Percentiles rank a stretch among this genome's conserved stretches.
phyloP scores from a whole-genome alignment of 2,329 filamentous ascomycete genomes.

The Nigrospora osmanthi region DNA sequence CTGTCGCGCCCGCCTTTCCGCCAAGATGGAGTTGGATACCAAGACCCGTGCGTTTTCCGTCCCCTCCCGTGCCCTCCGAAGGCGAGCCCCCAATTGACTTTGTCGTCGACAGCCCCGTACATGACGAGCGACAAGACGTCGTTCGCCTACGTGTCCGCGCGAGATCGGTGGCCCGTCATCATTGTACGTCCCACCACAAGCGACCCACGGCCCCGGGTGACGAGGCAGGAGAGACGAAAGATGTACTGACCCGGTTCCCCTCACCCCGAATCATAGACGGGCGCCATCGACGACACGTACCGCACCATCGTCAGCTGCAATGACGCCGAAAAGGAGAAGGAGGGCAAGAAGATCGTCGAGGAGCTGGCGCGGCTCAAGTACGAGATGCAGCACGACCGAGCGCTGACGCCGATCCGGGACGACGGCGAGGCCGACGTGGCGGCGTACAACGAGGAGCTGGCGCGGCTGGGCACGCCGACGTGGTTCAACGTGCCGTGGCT shows the following conservation, averaged over 20 bases:
- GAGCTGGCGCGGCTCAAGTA: constrained; percentile 82
- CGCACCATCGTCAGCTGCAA: constrained; percentile 54
- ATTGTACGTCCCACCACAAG: constrained; percentile 48
- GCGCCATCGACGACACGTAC: constrained; percentile 91
- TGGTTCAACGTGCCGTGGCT: constrained; percentile 90
- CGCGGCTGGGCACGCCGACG: constrained; percentile 60
- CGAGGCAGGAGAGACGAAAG: neutral
- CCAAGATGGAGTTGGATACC: constrained; percentile 64
- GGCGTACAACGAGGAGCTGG: constrained; percentile 79
- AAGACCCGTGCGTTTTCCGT: constrained; percentile 55
- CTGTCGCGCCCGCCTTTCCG: neutral
- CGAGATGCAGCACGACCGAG: constrained; percentile 83
- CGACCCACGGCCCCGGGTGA: neutral
- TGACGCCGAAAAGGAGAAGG: constrained; percentile 58
- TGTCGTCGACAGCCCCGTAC: constrained; percentile 53
- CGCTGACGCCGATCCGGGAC: constrained; percentile 64
- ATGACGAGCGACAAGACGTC: constrained; percentile 75
- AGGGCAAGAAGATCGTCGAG: constrained; percentile 81
- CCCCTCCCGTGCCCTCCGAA: neutral
- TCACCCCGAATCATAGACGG: constrained; percentile 51
- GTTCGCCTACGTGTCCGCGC: constrained; percentile 79
- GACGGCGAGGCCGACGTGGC: constrained; percentile 71
- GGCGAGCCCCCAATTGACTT: neutral
- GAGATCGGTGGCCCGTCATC: constrained; percentile 89
- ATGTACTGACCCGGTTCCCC: too few species aligned